Evolutionary conservation across 768 basidiomycete species (phyloP).

Genomic region (Pholiota conissans): DNA sequence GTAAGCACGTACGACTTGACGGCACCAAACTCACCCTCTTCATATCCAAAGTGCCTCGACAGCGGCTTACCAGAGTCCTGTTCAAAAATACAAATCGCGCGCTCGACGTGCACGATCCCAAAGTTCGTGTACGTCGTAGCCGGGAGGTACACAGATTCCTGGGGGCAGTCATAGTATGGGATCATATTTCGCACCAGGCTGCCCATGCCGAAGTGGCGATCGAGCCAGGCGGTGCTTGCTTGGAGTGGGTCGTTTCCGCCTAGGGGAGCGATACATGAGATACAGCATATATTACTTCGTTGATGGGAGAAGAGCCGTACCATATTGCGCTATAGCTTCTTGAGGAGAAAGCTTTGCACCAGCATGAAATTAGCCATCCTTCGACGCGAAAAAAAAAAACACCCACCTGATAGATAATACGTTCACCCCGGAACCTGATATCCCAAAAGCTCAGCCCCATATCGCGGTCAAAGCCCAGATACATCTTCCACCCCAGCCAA

Average conservation of each 20-base stretch:
- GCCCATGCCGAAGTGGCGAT: constrained; percentile 67
- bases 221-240: constrained; percentile 60
- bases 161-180: constrained; percentile 68
- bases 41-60: constrained; percentile 55
- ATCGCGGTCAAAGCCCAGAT: constrained; percentile 62
- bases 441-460: constrained; percentile 68
- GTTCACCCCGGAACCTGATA: constrained; percentile 53
- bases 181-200: constrained; percentile 55
- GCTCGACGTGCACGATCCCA: constrained; percentile 45
- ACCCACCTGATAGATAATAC: constrained; percentile 60
- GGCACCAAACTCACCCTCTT: constrained; percentile 57
- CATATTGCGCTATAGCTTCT: constrained; percentile 62
- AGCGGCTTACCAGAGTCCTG: constrained; percentile 58
- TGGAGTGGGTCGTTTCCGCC: constrained; percentile 66
- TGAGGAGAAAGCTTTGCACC: constrained; percentile 51
- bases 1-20: constrained; percentile 60
- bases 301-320: constrained; percentile 23
- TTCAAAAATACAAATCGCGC: constrained; percentile 67
- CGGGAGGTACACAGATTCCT: constrained; percentile 59
- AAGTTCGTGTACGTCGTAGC: constrained; percentile 49
- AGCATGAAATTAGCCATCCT: not conserved
- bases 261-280: constrained; percentile 13
- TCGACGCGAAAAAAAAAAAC: not conserved
- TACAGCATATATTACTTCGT: not conserved
- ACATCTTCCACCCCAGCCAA: constrained; percentile 70